Conservation (phyloP, 495 filamentous ascomycete species). For the Penicillium parvum region DNA sequence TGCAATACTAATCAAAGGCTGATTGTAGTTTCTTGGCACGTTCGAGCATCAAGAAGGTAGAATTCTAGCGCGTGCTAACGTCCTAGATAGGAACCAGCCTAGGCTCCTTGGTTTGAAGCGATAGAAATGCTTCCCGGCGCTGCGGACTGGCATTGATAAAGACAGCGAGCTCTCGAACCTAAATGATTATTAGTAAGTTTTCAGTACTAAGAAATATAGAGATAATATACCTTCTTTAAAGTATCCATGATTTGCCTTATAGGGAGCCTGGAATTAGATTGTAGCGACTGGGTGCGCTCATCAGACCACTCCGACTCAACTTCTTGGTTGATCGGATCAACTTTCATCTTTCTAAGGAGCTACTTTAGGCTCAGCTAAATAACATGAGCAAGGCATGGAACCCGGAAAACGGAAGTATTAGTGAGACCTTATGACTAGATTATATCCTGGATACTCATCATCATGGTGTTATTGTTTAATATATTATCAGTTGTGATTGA, state of each 20-base stretch:
- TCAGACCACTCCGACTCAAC: no score
- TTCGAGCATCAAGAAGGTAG: constrained; percentile 6
- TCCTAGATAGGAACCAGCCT: constrained; percentile 16
- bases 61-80: constrained; percentile 4
- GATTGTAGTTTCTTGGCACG: constrained; percentile 5
- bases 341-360: constrained; percentile 12
- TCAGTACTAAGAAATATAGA: background rate
- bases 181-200: no score
- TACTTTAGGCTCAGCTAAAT: constrained; percentile 15
- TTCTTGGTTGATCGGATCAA: constrained; percentile 7
- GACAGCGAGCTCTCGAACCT: background rate
- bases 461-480: constrained; percentile 15
- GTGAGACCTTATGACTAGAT: background rate
- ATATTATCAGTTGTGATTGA: constrained; percentile 14
- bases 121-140: constrained; percentile 5
- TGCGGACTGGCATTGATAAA: constrained; percentile 14
- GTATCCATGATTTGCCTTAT: background rate
- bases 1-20: constrained; percentile 1
- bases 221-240: background rate
- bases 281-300: no score
- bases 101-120: constrained; percentile 5
- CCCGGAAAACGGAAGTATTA: constrained; percentile 3
- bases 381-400: constrained; percentile 13
- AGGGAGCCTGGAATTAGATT: background rate
- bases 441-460: constrained; percentile 1